phyloP scores from a whole-genome alignment of 345 rosid species.

The Salix udensis region DNA sequence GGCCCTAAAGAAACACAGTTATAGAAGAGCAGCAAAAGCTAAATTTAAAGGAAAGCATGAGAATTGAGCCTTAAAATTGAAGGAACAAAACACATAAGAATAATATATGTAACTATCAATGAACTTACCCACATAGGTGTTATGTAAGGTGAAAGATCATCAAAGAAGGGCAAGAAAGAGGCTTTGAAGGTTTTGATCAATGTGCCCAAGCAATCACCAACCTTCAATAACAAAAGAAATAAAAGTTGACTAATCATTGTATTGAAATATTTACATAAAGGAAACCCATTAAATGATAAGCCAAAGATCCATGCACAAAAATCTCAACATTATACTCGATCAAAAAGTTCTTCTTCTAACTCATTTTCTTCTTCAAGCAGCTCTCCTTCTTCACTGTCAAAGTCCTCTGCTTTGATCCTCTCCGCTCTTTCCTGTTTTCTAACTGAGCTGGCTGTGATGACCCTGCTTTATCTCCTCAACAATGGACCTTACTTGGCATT shows the following conservation, averaged over 20 bases:
- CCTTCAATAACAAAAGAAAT: slow-evolving; percentile 39
- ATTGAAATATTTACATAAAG: background rate
- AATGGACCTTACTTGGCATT: slow-evolving; percentile 77
- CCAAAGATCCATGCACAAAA: background rate
- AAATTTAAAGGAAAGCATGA: background rate
- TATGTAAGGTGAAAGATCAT: slow-evolving; percentile 80
- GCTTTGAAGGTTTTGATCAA: slow-evolving; percentile 89
- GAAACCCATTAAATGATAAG: background rate
- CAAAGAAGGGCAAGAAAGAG: slow-evolving; percentile 87
- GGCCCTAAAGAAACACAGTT: background rate
- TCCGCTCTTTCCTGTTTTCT: slow-evolving; percentile 88
- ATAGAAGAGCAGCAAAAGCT: background rate
- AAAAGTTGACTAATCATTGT: background rate
- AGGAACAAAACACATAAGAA: background rate
- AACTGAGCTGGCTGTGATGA: slow-evolving; percentile 92
- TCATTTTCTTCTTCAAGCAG: slow-evolving; percentile 96
- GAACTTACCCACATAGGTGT: slow-evolving; percentile 99
- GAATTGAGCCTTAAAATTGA: slow-evolving; percentile 37
- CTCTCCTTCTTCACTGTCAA: slow-evolving; percentile 95
- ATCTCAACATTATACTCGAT: slow-evolving; percentile 45
- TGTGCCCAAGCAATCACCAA: slow-evolving; percentile 96
- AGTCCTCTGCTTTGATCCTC: slow-evolving; percentile 90
- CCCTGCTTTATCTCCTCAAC: slow-evolving; percentile 91
- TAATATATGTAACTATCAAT: background rate
- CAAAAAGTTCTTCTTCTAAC: slow-evolving; percentile 98